Conservation (phyloP, 139 green algal genomes). For the Chlamydomonas schloesseri region DNA sequence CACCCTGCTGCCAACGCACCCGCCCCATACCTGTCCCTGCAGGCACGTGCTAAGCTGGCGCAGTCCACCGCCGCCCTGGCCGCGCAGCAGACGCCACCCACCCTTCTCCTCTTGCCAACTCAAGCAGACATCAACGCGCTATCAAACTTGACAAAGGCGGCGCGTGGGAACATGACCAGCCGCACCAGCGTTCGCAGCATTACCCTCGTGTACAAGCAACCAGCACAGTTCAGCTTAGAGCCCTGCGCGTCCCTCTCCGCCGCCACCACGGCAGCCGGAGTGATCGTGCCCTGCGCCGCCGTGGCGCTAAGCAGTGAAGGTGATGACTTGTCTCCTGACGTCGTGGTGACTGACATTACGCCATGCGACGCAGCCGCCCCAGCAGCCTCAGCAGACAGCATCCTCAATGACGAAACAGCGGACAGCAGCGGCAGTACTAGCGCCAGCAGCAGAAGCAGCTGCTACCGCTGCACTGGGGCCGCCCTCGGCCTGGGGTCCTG, state of each 20-base stretch:
- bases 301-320: neutral
- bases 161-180: no score
- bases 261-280: neutral
- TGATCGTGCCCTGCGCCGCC: neutral
- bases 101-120: no score
- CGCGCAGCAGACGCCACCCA: no score
- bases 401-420: neutral
- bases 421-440: no score
- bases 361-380: neutral
- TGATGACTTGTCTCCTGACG: neutral
- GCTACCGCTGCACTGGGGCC: neutral
- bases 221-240: neutral
- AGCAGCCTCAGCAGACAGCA: neutral
- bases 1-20: no score
- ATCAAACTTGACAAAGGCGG: neutral
- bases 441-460: neutral
- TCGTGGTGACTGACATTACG: neutral
- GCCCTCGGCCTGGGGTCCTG: neutral
- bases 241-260: neutral
- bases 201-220: neutral
- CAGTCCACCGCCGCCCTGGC: no score
- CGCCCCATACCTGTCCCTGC: no score
- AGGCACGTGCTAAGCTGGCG: no score
- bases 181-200: neutral
- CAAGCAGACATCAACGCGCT: no score